Base-by-base conservation (phyloP, 2,329 filamentous ascomycete genomes). In the Ascochyta rabiei region DNA sequence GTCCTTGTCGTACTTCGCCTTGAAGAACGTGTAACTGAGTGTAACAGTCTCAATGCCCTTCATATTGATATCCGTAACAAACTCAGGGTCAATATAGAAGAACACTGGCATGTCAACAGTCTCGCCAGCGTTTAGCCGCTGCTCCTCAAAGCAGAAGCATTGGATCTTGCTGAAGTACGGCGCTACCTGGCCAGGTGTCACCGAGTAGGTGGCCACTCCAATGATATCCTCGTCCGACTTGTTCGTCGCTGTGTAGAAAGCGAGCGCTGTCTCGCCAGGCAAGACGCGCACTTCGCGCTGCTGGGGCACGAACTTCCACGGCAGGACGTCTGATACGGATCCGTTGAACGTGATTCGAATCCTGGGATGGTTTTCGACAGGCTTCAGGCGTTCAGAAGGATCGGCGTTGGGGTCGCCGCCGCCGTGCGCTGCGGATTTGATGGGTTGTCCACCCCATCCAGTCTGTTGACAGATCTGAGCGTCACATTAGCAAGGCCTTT, bases 81-180 rank as follows among this genome's bases (percentile, higher is more conserved):
- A 88, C 72, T 98, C 95, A 0, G 95, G 95, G 71, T 99, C 95
- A 62, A 99, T 89, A 76, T 98, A 99, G 79, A 99, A 99, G 77
- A 99, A 99, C 0, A 99, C 96, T 0, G 95, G 96, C 96, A 99
- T 99, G 75, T 99, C 95, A 48, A 99, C 95, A 39, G 92, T 95
- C 82, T 99, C 96, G 39, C 93, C 93, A 6, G 93, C 93, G 72
- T 95, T 93, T 62, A 99, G 77, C 58, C 96, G 84, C 82, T 99
- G 95, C 75, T 84, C 93, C 79, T 99, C 95, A 69, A 99, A 99
- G 77, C 95, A 99, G 77, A 99, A 99, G 73, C 95, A 99, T 77
- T 99, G 95, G 40, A 99, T 99, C 84, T 99, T 99, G 84, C 90
- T 96, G 73, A 99, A 99, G 76, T 99, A 99, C 1, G 91, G 93